Evolutionary conservation across 305 asterid species (phyloP).

Genomic region (Plantago lanceolata): DNA sequence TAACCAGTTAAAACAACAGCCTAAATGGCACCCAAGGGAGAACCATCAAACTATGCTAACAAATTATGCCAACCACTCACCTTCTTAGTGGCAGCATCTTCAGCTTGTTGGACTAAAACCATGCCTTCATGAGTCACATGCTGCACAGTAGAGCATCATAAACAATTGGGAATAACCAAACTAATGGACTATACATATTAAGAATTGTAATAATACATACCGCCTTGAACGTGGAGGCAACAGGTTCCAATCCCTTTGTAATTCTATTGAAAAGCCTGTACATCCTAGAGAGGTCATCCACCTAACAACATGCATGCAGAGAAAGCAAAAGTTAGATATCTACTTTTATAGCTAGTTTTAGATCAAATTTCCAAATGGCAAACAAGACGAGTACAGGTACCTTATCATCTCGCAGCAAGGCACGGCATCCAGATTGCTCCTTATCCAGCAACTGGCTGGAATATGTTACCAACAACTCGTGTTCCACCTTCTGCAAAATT

Average conservation of each 20-base stretch:
- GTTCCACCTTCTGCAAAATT: conserved; percentile 31
- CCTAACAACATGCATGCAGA: conserved; percentile 26
- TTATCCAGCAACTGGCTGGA: conserved; percentile 42
- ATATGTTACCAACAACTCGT: conserved; percentile 35
- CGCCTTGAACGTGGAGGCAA: conserved; percentile 42
- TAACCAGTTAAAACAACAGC: no score
- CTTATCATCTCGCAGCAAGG: conserved; percentile 45
- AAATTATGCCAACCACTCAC: conserved; percentile 17
- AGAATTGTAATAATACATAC: conserved; percentile 21
- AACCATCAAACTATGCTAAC: not conserved
- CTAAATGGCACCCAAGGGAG: not conserved
- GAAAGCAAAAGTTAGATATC: not conserved
- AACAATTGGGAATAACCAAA: not conserved
- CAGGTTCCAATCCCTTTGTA: conserved; percentile 37
- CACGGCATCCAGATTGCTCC: conserved; percentile 44
- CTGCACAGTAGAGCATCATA: conserved; percentile 28
- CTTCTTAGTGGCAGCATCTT: conserved; percentile 42
- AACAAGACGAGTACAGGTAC: no score
- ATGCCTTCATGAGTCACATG: conserved; percentile 46
- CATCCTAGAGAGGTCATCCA: conserved; percentile 57
- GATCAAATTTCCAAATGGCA: conserved; percentile 3
- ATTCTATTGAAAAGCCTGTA: conserved; percentile 42
- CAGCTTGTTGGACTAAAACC: conserved; percentile 43
- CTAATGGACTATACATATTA: not conserved
- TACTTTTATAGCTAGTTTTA: not conserved